Base-by-base conservation (phyloP, 768 basidiomycete species). In the Sarcomyxa edulis region DNA sequence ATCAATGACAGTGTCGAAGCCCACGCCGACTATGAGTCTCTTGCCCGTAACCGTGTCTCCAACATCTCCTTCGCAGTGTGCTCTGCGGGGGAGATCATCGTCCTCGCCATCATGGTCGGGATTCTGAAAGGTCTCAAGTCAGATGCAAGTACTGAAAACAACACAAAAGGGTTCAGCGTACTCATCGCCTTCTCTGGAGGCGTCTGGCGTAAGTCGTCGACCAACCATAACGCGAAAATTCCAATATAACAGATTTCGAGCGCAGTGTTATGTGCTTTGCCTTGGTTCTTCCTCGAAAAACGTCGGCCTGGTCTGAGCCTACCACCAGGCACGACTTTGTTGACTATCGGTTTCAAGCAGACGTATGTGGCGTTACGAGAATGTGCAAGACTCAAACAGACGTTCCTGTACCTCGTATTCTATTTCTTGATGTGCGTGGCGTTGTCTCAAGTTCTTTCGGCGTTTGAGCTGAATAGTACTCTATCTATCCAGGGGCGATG, bases 111-210 rank as follows among this genome's bases (percentile, higher is more conserved):
- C 35, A 84, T 87, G 74, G 75, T 85, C 24, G 84, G 84, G 12
- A 87, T 88, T 12, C 60, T 87, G 14, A 76, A 82, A 52, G 83
- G 69, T 0, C 52, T 88, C 35, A 68, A 76, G 37, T 74, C 75
- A 0, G 76, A 71, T 25, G 66, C 65, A 45, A 85, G 73, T 49
- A 71, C 71, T 1, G 75, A 81, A 40, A 82, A 83, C 54, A 87
- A 88, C 50, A 87, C 83, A 3, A 80, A 71, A 45, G 79, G 80
- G 3, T 81, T 88, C 52, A 85, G 81, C 49, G 72, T 78, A 8
- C 61, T 87, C n/a, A 83, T 86, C 45, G 85, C 86, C 0, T 88
- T 85, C 55, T 71, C 82, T 12, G 84, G 84, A 1, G 84, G 73
- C n/a, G 68, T 81, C 6, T 88, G 85, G 84, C 44, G 81, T 81